Evolutionary conservation across 2,329 filamentous ascomycete species (phyloP).

Genomic region (Aspergillus quadricinctus): DNA sequence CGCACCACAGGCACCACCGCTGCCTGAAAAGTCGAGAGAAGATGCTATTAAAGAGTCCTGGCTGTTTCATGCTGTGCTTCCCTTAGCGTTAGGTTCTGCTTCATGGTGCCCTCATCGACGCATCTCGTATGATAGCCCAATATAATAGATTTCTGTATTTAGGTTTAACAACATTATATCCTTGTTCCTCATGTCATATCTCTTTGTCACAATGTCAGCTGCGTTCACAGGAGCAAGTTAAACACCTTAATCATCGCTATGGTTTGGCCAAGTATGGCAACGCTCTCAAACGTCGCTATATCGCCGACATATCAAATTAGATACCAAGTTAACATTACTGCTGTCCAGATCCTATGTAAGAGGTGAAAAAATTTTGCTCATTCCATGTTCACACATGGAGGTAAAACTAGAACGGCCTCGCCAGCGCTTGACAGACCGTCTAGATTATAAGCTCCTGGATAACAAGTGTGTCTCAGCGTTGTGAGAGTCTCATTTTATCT

Average conservation of each 20-base stretch:
- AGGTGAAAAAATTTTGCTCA: neutral
- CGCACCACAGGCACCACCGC: slow-evolving; percentile 15
- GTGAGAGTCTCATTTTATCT: slow-evolving; percentile 3
- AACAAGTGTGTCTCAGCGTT: neutral
- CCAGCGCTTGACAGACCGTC: neutral
- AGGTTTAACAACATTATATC: neutral
- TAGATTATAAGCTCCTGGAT: neutral
- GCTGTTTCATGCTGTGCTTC: slow-evolving; percentile 4
- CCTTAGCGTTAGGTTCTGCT: neutral
- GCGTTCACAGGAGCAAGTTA: too few relatives aligned
- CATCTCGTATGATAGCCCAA: neutral
- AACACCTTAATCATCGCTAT: neutral
- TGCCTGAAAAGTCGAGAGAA: slow-evolving; percentile 1
- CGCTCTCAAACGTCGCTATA: neutral
- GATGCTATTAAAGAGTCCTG: slow-evolving; percentile 1
- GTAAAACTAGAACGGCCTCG: neutral
- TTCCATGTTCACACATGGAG: neutral
- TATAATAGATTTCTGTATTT: neutral
- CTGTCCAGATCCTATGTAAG: neutral
- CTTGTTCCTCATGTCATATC: neutral
- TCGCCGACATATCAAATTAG: neutral
- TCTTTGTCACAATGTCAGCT: too few relatives aligned
- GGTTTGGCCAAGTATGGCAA: neutral
- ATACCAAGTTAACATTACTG: neutral
- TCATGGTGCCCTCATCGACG: neutral